Base-by-base conservation (phyloP, 2,329 filamentous ascomycete genomes). In the Exserohilum turcica region DNA sequence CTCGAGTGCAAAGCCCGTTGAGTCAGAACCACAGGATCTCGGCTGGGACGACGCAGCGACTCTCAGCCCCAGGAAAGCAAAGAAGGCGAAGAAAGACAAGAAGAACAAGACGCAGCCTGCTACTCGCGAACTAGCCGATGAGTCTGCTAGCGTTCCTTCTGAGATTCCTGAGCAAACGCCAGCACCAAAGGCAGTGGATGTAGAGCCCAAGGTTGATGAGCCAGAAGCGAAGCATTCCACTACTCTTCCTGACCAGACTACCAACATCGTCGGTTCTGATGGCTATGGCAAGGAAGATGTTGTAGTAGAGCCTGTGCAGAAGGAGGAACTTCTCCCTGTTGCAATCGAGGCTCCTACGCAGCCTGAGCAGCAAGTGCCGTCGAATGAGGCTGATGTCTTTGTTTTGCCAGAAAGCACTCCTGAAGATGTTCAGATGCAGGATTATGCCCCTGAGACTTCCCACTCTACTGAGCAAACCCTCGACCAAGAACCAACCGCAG, bases 81-180 rank as follows among this genome's bases (percentile, higher is more conserved):
- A 66, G 36, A 68, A 66, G 48, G 54, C 49, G 9, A 73, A 73
- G 59, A 71, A 71, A 42, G 61, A 61, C 43, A 69, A 71, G 59
- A 70, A 72, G 45, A 52, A 42, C 21, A 65, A 66, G 43, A 60
- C 60, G 16, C 53, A 60, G 35, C 48, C 63, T 18, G 29, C 50
- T 16, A 24, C 52, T 6, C 31, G 50, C 13, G 63, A 63, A 18
- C 16, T 32, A 7, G 18, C 28, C 5, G 54, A 59, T 5, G 54
- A 55, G 12, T 21, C 35, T 12, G 45, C 49, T 15, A 21, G 15
- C n/a, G 28, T 42, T 13, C 29, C 37, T 29, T 40, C 9, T 1
- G 27, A 29, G n/a, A 7, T 40, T 24, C 8, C 18, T 24, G 51
- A 52, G n/a, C 35, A 54, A 43, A 9, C 44, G 16, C 38, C 51